A percentile compares a stretch with the other conserved stretches of the same genome.
phyloP scores from a whole-genome alignment of 1,284 basidiomycete species.

The Paramarasmius palmivorus region DNA sequence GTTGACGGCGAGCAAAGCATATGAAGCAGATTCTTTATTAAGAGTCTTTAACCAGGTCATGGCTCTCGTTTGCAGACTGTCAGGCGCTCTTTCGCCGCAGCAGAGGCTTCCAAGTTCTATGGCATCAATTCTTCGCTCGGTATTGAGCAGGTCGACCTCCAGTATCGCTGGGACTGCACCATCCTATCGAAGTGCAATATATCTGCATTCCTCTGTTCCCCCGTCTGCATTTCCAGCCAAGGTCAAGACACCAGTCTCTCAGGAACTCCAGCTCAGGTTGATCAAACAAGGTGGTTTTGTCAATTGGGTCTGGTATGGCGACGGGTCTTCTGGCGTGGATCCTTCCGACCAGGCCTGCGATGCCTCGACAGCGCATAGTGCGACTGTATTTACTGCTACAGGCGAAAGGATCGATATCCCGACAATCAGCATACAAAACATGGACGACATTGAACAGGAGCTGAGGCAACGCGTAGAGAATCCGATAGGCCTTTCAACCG shows the following conservation, averaged over 20 bases:
- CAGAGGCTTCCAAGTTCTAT: neutral
- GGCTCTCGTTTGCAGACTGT: neutral
- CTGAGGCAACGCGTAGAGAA: conserved; percentile 37
- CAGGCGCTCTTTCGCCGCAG: neutral
- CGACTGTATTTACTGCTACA: conserved; percentile 50
- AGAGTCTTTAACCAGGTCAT: neutral
- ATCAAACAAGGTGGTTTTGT: conserved; percentile 52
- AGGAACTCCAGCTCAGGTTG: conserved; percentile 47
- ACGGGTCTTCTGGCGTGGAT: conserved; percentile 10
- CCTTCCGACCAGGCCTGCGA: conserved; percentile 15
- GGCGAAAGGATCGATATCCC: conserved; percentile 51
- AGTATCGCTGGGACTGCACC: conserved; percentile 40
- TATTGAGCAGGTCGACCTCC: neutral
- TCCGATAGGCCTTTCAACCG: conserved; percentile 7
- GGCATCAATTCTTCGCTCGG: neutral
- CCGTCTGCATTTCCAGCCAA: conserved; percentile 51
- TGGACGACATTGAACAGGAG: conserved; percentile 42
- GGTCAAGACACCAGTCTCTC: conserved; percentile 50
- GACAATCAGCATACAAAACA: conserved; percentile 43
- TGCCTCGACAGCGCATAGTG: conserved; percentile 29
- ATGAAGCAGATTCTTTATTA: neutral
- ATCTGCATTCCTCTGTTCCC: conserved; percentile 52
- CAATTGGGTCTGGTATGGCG: conserved; percentile 57
- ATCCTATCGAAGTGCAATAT: conserved; percentile 54
- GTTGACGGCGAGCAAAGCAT: too few relatives aligned